Evolutionary conservation across 345 rosid species (phyloP), one percentile per base, ranked within the genome.

Genomic region (Moricandia arvensis): DNA sequence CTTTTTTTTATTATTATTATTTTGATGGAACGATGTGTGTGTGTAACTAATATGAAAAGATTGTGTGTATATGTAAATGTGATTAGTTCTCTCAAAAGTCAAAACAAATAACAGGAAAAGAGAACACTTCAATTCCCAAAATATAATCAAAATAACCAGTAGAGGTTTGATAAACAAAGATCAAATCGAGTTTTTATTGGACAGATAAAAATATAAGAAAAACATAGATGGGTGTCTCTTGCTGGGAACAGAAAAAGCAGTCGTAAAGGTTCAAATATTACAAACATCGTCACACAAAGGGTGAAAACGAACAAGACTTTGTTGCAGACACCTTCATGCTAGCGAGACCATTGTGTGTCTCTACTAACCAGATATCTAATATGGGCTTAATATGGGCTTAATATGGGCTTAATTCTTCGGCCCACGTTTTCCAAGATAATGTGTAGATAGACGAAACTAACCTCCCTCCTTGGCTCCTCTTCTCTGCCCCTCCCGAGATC

Each of bases 311-410:
- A n/a, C n/a, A n/a, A n/a, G n/a, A n/a, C n/a, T n/a, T n/a, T n/a
- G n/a, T n/a, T n/a, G n/a, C n/a, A n/a, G 27, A 13, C 73, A 75
- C 13, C 7, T 74, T 74, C 33, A 21, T 63, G 37, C 31, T 15
- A 51, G 11, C 66, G 58, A 31, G 57, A 57, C 66, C 75, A 70
- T 29, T 63, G 45, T 30, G 57, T 43, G 11, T 63, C 59, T 57
- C 37, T 63, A 49, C 75, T 64, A 45, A 63, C 66, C 34, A n/a
- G n/a, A n/a, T n/a, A n/a, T n/a, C n/a, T n/a, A n/a, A n/a, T n/a
- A n/a, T n/a, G n/a, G n/a, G n/a, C n/a, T n/a, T n/a, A n/a, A n/a
- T n/a, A n/a, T n/a, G n/a, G n/a, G n/a, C n/a, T n/a, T n/a, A n/a
- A n/a, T 43, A 1, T 45, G 53, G 53, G 53, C 53, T 45, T 45